Percentiles rank a stretch among this genome's conserved stretches.
phyloP scores from a whole-genome alignment of 352 stramenopile species.

The Pythium phragmiticola region DNA sequence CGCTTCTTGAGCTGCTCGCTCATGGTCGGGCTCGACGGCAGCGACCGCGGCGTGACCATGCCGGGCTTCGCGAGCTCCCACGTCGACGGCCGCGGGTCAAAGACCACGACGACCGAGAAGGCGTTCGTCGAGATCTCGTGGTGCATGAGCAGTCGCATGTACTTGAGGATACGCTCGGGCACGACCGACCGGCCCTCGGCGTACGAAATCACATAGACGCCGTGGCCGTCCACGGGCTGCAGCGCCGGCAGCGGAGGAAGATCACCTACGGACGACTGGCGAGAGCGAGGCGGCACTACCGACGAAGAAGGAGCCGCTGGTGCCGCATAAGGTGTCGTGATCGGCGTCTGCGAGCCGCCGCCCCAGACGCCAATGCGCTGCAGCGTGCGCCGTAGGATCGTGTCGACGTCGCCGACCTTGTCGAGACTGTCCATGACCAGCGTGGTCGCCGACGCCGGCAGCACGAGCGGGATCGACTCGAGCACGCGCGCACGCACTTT shows the following conservation, averaged over 20 bases:
- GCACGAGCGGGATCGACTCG: conserved; percentile 53
- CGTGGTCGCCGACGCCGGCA: conserved; percentile 46
- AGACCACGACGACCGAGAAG: conserved; percentile 78
- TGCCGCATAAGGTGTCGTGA: conserved; percentile 68
- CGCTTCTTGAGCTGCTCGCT: conserved; percentile 67
- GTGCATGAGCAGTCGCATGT: conserved; percentile 86
- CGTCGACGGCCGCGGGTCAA: conserved; percentile 63
- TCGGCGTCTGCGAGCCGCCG: conserved; percentile 78
- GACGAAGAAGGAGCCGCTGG: conserved; percentile 3
- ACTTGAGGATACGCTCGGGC: conserved; percentile 78
- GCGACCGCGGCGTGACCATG: conserved; percentile 75
- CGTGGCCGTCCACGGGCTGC: conserved; percentile 29
- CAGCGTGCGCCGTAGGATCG: conserved; percentile 64
- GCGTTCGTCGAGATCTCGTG: conserved; percentile 83
- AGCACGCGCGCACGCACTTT: conserved; percentile 60
- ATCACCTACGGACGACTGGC: conserved; percentile 5
- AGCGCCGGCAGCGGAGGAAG: conserved; percentile 5
- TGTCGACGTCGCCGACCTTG: conserved; percentile 71
- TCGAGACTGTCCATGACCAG: conserved; percentile 66
- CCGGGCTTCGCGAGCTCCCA: conserved; percentile 77
- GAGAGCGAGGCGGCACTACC: background rate
- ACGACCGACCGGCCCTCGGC: conserved; percentile 69
- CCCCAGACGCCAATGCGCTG: conserved; percentile 76
- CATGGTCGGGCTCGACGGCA: conserved; percentile 73
- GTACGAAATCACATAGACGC: conserved; percentile 80